Evolutionary conservation across 140 eudicot species (phyloP), one percentile per base, ranked within the genome.

Genomic region (Bidens hawaiensis): DNA sequence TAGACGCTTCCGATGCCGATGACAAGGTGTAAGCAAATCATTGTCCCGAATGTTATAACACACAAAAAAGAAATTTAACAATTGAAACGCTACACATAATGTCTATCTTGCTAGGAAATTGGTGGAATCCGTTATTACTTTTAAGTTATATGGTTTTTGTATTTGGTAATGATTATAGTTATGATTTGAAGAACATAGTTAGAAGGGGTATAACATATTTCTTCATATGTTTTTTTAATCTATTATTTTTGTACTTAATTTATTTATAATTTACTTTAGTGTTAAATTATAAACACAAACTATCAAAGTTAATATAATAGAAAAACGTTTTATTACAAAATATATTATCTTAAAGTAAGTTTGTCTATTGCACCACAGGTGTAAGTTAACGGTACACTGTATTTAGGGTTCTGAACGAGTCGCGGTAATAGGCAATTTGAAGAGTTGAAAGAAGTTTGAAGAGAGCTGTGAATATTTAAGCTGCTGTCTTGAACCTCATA

Each of bases 111-210:
- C 58, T 73, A 64, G 72, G 33, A 22, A 64, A 73, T 15, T 10
- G 11, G 0, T 34, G 13, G 2, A 34, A 58, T 46, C 41, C 41
- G 17, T 33, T 73, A 61, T 55, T 65, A 72, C 13, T 64, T 55
- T 59, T 60, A 70, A 33, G 43, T 49, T 70, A 49, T 21, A 65
- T 73, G 73, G 57, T 73, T 73, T 64, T 73, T 65, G 72, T 73
- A 73, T 56, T 72, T 65, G 40, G 45, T 49, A 10, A 49, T 49
- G 56, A 49, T 58, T 64, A 56, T 53, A 64, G 78, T 65, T 73
- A 73, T 65, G 68, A 47, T 65, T 65, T 73, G 53, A 55, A 34
- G 49, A 34, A 51, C 55, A 61, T 59, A 34, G 42, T 34, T 36
- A 36, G 43, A 36, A 36, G 3, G 43, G 43, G n/a, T 13, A 1